Percentiles rank a stretch among this genome's conserved stretches.
Conservation (phyloP, 345 rosid species). For the Trapa incisa region DNA sequence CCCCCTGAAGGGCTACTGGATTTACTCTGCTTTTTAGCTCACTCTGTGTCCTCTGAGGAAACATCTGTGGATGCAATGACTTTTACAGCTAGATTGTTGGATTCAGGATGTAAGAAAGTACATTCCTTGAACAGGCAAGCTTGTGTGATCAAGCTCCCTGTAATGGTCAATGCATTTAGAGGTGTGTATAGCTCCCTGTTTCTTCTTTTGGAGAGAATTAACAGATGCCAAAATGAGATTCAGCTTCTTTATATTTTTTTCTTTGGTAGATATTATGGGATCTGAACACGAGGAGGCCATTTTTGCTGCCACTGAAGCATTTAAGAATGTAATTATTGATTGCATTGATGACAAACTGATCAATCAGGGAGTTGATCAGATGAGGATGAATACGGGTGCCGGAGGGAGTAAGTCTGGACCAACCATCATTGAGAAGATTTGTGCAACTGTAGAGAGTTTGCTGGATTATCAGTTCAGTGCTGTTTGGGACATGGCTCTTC, state of each 20-base stretch:
- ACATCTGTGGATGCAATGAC: conserved; percentile 63
- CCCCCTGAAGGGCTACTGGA: conserved; percentile 60
- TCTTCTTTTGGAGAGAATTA: not conserved
- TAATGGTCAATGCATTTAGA: conserved; percentile 60
- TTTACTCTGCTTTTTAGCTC: conserved; percentile 44
- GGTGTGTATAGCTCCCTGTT: conserved; percentile 26
- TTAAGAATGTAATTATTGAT: conserved; percentile 49
- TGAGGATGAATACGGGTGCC: conserved; percentile 19
- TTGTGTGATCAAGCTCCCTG: conserved; percentile 61
- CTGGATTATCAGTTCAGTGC: conserved; percentile 70
- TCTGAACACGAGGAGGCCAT: conserved; percentile 91
- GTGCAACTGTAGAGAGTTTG: conserved; percentile 64
- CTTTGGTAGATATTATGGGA: conserved; percentile 63
- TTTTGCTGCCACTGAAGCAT: conserved; percentile 62
- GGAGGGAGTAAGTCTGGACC: conserved; percentile 52
- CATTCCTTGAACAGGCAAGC: conserved; percentile 48
- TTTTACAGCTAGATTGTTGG: conserved; percentile 63
- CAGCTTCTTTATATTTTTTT: not conserved
- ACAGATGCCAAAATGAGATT: not conserved
- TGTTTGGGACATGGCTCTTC: conserved; percentile 77
- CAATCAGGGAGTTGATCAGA: conserved; percentile 56
- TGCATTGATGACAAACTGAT: conserved; percentile 74
- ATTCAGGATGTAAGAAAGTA: conserved; percentile 60
- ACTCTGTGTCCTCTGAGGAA: conserved; percentile 37
- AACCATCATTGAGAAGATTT: conserved; percentile 62